Conservation (phyloP, 148 eudicot species). For the Vaccinium myrtillus region DNA sequence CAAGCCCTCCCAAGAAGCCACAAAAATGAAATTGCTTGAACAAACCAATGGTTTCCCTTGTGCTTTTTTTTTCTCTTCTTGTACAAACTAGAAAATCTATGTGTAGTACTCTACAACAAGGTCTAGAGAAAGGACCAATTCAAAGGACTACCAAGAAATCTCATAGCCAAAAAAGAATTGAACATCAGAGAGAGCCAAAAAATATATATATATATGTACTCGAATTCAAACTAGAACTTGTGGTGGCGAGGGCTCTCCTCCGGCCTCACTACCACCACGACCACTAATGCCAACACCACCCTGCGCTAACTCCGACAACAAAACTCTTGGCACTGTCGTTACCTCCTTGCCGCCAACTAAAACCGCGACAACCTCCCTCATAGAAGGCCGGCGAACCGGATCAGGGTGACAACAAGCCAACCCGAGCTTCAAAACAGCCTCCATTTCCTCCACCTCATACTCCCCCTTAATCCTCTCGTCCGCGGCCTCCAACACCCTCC, state of each 20-base stretch:
- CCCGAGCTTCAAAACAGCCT: slow-evolving; percentile 44
- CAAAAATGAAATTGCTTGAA: too few relatives aligned
- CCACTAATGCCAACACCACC: too few relatives aligned
- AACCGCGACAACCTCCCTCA: slow-evolving; percentile 41
- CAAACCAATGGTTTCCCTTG: too few relatives aligned
- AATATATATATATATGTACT: background rate
- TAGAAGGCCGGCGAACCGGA: slow-evolving; percentile 40
- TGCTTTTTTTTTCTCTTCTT: too few relatives aligned
- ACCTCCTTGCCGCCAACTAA: slow-evolving; percentile 32
- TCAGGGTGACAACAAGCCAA: slow-evolving; percentile 54
- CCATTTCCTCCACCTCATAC: slow-evolving; percentile 47
- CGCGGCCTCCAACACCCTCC: slow-evolving; percentile 34
- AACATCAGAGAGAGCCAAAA: background rate
- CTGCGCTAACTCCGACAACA: slow-evolving; percentile 24
- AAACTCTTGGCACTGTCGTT: slow-evolving; percentile 21
- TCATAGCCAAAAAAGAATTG: background rate
- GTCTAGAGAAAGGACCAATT: too few relatives aligned
- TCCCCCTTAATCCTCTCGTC: slow-evolving; percentile 46
- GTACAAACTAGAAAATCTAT: too few relatives aligned
- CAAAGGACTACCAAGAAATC: too few relatives aligned
- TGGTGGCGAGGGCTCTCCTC: background rate
- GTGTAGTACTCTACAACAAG: too few relatives aligned
- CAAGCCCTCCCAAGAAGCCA: too few relatives aligned
- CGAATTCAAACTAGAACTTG: slow-evolving; percentile 22
- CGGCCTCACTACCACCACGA: slow-evolving; percentile 2